A percentile compares a stretch with the other conserved stretches of the same genome.
Conservation (phyloP, 2,329 filamentous ascomycete genomes). For the Xylaria sp. region DNA sequence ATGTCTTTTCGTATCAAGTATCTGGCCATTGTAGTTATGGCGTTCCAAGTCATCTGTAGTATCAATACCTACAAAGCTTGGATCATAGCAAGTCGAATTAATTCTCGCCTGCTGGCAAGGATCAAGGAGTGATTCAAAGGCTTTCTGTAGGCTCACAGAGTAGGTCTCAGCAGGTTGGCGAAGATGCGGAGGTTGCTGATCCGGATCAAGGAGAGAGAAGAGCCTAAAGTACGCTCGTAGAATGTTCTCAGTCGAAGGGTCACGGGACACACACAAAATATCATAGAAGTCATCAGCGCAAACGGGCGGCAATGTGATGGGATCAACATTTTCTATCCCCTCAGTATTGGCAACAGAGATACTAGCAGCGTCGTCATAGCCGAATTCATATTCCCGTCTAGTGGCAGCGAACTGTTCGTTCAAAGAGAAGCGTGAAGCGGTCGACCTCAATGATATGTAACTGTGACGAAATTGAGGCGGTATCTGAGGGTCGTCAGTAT, state of each 20-base stretch:
- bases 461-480: neutral
- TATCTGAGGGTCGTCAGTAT: neutral
- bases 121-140: neutral
- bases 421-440: conserved; percentile 58
- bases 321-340: neutral
- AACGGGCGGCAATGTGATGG: conserved; percentile 20
- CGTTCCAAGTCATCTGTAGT: neutral
- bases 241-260: conserved; percentile 51
- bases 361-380: conserved; percentile 54
- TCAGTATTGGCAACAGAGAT: neutral
- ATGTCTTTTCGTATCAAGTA: neutral
- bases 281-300: conserved; percentile 55
- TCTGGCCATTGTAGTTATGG: neutral
- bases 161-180: conserved; percentile 54
- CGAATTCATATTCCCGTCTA: conserved; percentile 57
- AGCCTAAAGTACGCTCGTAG: conserved; percentile 58
- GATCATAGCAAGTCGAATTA: neutral
- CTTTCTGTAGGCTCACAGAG: conserved; percentile 50
- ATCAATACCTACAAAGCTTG: neutral
- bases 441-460: conserved; percentile 22
- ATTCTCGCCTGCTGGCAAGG: conserved; percentile 37
- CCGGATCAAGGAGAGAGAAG: conserved; percentile 57
- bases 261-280: conserved; percentile 55
- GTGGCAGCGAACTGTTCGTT: conserved; percentile 61
- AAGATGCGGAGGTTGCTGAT: conserved; percentile 54